Evolutionary conservation across 139 green algal genomes (phyloP), one percentile per base, ranked within the genome.

Genomic region (Chlorella sp.): DNA sequence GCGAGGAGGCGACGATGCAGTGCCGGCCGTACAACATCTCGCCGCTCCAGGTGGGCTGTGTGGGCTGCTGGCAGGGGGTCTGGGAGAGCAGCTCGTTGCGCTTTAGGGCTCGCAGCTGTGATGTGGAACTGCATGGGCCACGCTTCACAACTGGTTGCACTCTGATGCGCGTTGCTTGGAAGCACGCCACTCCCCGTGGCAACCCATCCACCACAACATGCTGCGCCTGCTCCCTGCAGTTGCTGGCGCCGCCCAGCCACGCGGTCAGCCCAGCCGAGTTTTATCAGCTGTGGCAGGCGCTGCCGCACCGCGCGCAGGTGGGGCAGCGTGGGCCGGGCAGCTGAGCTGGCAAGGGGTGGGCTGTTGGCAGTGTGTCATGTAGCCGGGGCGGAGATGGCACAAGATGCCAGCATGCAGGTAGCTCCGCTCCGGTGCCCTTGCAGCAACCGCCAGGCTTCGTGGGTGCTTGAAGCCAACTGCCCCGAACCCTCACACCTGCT

Each of bases 211-310:
- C 56, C 51, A 84, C 84, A 24, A 76, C 84, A 17, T 13, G 28
- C n/a, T 7, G 3, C 40, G 64, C 64, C 65, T 73, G 7, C 65
- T 2, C 65, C 65, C 72, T 16, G 41, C 48, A 84, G 44, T 64
- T 90, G 41, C 80, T 90, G 76, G 54, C 68, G 22, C 82, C 82
- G 0, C 68, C 87, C 76, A 48, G 51, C 58, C 76, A 79, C 70
- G 46, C 87, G 41, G 48, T 86, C 28, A 77, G 51, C 46, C 67
- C 77, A 0, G 64, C 83, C 36, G 83, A 90, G 77, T 90, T 90
- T 38, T 90, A 87, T 70, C 87, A 90, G 77, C 82, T 73, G 22
- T 90, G 87, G 87, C 87, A 90, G 75, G 74, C 82, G 14, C 67
- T 90, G 62, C 82, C 86, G 22, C 44, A 88, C 41, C 67, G 81